Percentiles rank a stretch among this genome's conserved stretches.
phyloP scores from a whole-genome alignment of 2,329 filamentous ascomycete species.

The Aureobasidium sp. region DNA sequence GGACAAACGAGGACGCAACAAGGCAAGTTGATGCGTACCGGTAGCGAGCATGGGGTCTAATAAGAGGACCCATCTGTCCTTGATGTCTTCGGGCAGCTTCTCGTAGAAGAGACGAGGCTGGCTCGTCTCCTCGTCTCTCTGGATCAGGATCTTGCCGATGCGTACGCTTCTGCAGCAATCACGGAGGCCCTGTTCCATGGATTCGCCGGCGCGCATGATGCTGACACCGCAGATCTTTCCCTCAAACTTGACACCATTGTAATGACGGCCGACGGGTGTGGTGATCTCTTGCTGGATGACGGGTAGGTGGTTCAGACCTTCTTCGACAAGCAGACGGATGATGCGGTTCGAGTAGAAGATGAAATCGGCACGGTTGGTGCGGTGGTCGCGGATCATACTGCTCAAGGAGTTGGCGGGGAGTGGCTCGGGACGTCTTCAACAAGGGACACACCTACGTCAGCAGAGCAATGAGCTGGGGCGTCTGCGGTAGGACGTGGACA shows the following conservation, averaged over 20 bases:
- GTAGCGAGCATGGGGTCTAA: slow-evolving; percentile 99
- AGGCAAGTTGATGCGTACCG: slow-evolving; percentile 44
- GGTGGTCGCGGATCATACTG: slow-evolving; percentile 91
- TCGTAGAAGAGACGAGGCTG: slow-evolving; percentile 94
- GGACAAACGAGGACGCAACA: background rate
- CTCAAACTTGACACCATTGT: slow-evolving; percentile 88
- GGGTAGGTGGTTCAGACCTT: slow-evolving; percentile 92
- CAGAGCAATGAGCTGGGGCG: slow-evolving; percentile 91
- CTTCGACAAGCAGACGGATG: slow-evolving; percentile 90
- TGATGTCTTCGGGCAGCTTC: slow-evolving; percentile 91
- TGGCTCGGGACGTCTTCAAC: background rate
- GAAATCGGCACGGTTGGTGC: slow-evolving; percentile 87
- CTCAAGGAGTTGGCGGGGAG: slow-evolving; percentile 12
- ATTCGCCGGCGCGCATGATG: slow-evolving; percentile 96
- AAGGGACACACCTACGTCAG: slow-evolving; percentile 66
- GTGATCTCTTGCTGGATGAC: slow-evolving; percentile 82
- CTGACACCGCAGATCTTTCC: slow-evolving; percentile 98
- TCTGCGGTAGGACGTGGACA: slow-evolving; percentile 84
- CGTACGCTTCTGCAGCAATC: slow-evolving; percentile 97
- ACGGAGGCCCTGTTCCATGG: slow-evolving; percentile 93
- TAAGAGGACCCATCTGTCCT: slow-evolving; percentile 83
- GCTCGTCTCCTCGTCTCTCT: slow-evolving; percentile 90
- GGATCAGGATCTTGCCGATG: slow-evolving; percentile 97
- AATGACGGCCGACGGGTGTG: slow-evolving; percentile 80
- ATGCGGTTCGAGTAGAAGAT: slow-evolving; percentile 99